phyloP scores from a whole-genome alignment of 345 rosid species.

The Syzygium jambos region DNA sequence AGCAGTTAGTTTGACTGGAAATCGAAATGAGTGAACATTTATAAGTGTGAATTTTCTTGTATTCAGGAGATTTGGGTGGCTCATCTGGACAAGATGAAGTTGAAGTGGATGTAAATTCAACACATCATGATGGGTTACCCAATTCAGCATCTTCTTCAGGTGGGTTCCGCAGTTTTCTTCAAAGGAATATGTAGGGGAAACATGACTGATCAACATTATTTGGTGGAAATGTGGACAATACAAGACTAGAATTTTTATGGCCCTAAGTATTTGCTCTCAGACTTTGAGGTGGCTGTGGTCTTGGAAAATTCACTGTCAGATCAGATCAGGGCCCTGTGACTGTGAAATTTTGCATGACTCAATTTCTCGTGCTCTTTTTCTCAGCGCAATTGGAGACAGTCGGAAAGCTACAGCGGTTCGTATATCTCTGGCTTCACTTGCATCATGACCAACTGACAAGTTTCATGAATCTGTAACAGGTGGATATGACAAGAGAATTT shows the following conservation, averaged over 20 bases:
- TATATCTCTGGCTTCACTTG: slow-evolving; percentile 76
- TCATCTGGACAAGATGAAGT: slow-evolving; percentile 54
- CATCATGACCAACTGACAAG: slow-evolving; percentile 46
- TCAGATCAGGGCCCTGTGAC: slow-evolving; percentile 60
- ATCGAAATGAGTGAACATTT: background rate
- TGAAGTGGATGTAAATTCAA: slow-evolving; percentile 40
- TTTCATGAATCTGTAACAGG: slow-evolving; percentile 61
- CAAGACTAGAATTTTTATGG: slow-evolving; percentile 52
- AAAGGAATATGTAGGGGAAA: slow-evolving; percentile 73
- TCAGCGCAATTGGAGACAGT: slow-evolving; percentile 61
- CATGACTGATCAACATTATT: slow-evolving; percentile 50
- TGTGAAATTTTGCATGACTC: slow-evolving; percentile 57
- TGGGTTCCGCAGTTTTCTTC: slow-evolving; percentile 97
- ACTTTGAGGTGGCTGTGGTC: slow-evolving; percentile 67
- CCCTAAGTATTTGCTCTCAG: slow-evolving; percentile 52
- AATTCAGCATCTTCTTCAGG: slow-evolving; percentile 98
- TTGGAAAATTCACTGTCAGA: slow-evolving; percentile 54
- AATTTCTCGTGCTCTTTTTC: slow-evolving; percentile 49
- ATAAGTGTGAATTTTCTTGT: background rate
- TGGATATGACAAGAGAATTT: slow-evolving; percentile 26
- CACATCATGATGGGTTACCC: slow-evolving; percentile 69
- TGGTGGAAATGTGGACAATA: slow-evolving; percentile 49
- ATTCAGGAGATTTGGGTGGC: slow-evolving; percentile 86
- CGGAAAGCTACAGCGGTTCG: slow-evolving; percentile 75
- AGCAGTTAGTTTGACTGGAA: background rate